Evolutionary conservation across 768 basidiomycete genomes (phyloP).

Genomic region (Clitopilus passeckerianus): DNA sequence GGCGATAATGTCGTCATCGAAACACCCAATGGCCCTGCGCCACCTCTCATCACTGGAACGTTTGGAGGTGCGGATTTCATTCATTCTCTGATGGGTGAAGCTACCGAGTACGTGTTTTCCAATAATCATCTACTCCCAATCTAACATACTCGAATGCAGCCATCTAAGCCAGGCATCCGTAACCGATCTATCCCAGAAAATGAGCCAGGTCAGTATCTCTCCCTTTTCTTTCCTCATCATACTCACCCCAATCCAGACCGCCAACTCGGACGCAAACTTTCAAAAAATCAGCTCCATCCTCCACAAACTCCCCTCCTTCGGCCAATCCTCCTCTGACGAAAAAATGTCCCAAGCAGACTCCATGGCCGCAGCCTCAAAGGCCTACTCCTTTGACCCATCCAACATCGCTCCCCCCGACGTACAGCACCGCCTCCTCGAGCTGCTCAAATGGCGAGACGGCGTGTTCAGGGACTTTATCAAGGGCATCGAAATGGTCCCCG

Average conservation of each 20-base stretch:
- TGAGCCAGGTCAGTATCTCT: slow-evolving; percentile 13
- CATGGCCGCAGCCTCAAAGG: slow-evolving; percentile 50
- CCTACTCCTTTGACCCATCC: slow-evolving; percentile 58
- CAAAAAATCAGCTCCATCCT: slow-evolving; percentile 40
- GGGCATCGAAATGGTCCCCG: slow-evolving; percentile 65
- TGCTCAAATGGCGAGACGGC: slow-evolving; percentile 62
- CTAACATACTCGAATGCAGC: slow-evolving; percentile 21
- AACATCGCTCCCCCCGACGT: slow-evolving; percentile 62
- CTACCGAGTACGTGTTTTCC: slow-evolving; percentile 43
- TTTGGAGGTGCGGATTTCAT: slow-evolving; percentile 70
- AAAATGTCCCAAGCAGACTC: slow-evolving; percentile 51
- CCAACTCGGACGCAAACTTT: slow-evolving; percentile 16
- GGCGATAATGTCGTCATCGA: slow-evolving; percentile 53
- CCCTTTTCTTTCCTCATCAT: not conserved
- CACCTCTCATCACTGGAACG: slow-evolving; percentile 64
- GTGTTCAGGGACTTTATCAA: slow-evolving; percentile 47
- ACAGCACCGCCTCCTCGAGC: slow-evolving; percentile 46
- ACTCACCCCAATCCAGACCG: too few relatives aligned
- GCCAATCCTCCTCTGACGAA: slow-evolving; percentile 36
- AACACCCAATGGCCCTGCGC: slow-evolving; percentile 50
- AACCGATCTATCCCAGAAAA: slow-evolving; percentile 49
- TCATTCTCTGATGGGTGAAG: slow-evolving; percentile 61
- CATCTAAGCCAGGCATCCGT: slow-evolving; percentile 58
- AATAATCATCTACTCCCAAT: not conserved
- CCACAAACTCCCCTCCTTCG: slow-evolving; percentile 38